Conservation (phyloP, 345 rosid species). For the Populus pruinosa region DNA sequence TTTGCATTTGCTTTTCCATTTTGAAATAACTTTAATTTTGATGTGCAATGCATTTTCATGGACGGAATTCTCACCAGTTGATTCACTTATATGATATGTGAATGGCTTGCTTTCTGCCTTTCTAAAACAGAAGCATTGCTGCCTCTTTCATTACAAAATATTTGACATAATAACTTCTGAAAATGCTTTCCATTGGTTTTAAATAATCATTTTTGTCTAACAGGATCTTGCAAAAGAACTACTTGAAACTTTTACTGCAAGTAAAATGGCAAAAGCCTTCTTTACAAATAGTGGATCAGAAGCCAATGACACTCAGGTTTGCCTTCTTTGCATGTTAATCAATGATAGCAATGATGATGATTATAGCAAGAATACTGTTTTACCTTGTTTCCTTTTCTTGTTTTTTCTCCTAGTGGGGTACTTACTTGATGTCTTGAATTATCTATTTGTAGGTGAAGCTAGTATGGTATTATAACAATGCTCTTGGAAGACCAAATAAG, state of each 20-base stretch:
- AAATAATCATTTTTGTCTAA: slow-evolving; percentile 8
- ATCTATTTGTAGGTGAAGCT: slow-evolving; percentile 63
- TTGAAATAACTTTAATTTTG: background rate
- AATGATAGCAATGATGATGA: slow-evolving; percentile 1
- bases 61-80: background rate
- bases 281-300: slow-evolving; percentile 96
- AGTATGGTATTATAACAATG: slow-evolving; percentile 88
- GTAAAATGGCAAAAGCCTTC: slow-evolving; percentile 81
- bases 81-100: background rate
- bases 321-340: background rate
- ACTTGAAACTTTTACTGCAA: slow-evolving; percentile 73
- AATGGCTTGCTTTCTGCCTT: background rate
- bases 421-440: background rate
- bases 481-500: slow-evolving; percentile 80
- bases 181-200: background rate
- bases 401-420: background rate
- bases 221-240: slow-evolving; percentile 97
- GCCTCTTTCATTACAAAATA: slow-evolving; percentile 6
- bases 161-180: slow-evolving; percentile 3
- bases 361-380: background rate
- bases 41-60: background rate
- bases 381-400: background rate
- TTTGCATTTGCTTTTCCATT: background rate
- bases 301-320: slow-evolving; percentile 96
- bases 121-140: background rate